phyloP scores from a whole-genome alignment of 192 early-diverging fungal genomes.

The Haplosporangium gracile region DNA sequence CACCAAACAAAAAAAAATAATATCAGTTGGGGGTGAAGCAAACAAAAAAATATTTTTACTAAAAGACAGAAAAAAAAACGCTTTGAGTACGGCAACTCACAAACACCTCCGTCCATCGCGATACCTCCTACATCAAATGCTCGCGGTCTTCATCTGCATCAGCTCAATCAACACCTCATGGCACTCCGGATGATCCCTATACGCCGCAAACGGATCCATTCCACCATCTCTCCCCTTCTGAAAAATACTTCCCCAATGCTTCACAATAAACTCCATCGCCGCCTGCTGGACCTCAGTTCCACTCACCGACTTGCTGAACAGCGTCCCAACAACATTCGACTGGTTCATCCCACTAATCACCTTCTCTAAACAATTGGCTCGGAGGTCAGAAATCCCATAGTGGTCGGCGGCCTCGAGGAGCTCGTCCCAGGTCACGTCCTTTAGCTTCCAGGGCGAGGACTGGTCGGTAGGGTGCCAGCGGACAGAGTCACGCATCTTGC shows the following conservation, averaged over 20 bases:
- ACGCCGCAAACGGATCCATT: conserved; percentile 12
- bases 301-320: background rate
- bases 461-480: background rate
- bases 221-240: background rate
- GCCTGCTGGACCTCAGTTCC: background rate
- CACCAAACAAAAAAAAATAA: too few relatives aligned
- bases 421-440: background rate
- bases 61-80: too few relatives aligned
- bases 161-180: conserved; percentile 19
- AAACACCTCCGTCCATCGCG: too few relatives aligned
- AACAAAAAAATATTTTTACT: too few relatives aligned
- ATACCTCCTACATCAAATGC: too few relatives aligned
- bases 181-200: conserved; percentile 11
- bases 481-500: background rate
- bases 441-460: background rate
- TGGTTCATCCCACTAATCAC: background rate
- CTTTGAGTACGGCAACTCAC: too few relatives aligned
- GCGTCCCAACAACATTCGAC: background rate
- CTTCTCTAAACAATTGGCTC: background rate
- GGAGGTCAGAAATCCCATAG: background rate
- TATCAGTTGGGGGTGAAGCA: too few relatives aligned
- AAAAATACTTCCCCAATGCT: background rate
- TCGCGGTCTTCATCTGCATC: conserved; percentile 10
- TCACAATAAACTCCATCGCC: conserved; percentile 2
- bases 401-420: background rate